Base-by-base conservation (phyloP, 2,329 filamentous ascomycete species). In the Stenocarpella maydis region DNA sequence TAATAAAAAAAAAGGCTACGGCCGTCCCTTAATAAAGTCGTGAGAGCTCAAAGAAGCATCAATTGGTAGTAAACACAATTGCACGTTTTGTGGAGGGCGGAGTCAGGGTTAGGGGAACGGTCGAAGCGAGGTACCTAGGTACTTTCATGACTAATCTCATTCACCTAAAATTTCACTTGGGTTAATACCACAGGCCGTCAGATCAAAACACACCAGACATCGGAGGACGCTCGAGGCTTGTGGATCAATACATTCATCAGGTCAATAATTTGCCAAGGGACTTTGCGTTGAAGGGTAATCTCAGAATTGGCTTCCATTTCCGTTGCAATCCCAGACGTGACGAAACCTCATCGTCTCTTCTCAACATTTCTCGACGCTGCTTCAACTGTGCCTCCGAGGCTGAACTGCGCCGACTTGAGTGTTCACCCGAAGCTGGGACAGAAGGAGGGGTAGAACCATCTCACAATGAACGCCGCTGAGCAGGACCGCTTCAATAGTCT, bases 401-500 rank as follows among this genome's bases (percentile, higher is more conserved):
- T 19, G 21, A 55, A 4, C 26, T 8, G 3, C 28, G 26, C 17
- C 54, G 15, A 41, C 17, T 26, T 24, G 12, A 1, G 24, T 9
- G 37, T 41, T 8, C 4, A 3, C 28, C 21, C 5, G 17, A n/a
- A 8, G 4, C 24, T 28, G 15, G 9, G 8, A 28, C 21, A 1
- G 2, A 14, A 24, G 3, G 4, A 1, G 8, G 34, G 34, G 8
- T 3, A 49, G 7, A 24, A 19, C 8, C 26, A 19, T 14, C 7
- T 26, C 4, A 19, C 9, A 9, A 78, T 78, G 77, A 78, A 75
- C 12, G 60, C 71, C 19, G 45, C 66, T 14, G 72, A 76, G 2
- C 69, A 74, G 26, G 43, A 65, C 5, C 74, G 74, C 1, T 78
- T 81, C 45, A 54, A 74, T 2, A 74, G 71, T 14, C 83, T 90